These are phyloP conservation scores for Gastrolobium villosum DNA, from an alignment of 306 rosid species.

Conservation along the genomic window DNA sequence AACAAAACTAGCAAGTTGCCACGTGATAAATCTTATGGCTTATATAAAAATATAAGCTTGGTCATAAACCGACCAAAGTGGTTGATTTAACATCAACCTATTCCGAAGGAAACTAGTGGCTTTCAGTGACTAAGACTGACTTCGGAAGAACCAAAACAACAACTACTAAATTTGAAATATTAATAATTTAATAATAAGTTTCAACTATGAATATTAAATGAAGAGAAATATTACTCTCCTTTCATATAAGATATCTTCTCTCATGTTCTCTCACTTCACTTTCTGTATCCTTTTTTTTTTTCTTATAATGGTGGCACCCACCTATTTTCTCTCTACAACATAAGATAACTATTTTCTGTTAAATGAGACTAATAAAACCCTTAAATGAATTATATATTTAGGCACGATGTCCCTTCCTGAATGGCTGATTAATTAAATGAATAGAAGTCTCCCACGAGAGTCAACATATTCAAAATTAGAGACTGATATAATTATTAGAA, in stretches of 20 bases:
- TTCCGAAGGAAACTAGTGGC: neutral
- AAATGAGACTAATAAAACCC: too few relatives aligned
- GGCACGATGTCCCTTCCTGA: neutral
- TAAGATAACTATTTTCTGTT: too few relatives aligned
- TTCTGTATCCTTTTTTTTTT: too few relatives aligned
- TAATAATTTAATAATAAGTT: neutral
- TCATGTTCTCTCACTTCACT: too few relatives aligned
- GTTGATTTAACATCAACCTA: neutral
- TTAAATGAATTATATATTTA: neutral
- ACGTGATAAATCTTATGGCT: neutral
- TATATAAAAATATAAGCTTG: neutral
- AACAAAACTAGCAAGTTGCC: neutral
- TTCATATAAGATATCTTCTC: too few relatives aligned
- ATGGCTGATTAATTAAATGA: neutral
- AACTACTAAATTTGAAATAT: neutral
- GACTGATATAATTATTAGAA: too few relatives aligned
- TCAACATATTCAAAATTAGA: constrained; percentile 27
- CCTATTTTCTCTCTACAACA: too few relatives aligned
- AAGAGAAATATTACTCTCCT: too few relatives aligned
- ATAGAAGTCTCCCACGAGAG: neutral
- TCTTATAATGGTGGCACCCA: too few relatives aligned
- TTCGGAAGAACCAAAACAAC: neutral
- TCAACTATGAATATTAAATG: constrained; percentile 1
- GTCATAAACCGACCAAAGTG: constrained; percentile 33
- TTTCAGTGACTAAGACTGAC: constrained; percentile 5